Conservation (phyloP, 78 protist species). For the Anaeramoeba flamelloides region DNA sequence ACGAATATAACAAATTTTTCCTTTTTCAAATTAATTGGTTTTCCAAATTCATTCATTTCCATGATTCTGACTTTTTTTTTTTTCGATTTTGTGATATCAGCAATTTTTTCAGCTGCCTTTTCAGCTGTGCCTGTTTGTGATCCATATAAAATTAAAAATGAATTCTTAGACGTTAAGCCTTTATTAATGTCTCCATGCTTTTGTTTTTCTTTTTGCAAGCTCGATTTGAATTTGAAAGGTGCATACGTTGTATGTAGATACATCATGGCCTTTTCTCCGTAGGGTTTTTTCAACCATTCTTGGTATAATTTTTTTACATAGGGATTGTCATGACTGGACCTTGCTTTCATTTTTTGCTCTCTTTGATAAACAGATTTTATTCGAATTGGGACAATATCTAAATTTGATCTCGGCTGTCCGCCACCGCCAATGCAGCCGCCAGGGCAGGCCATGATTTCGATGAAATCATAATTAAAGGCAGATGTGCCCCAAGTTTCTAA, state of each 20-base stretch:
- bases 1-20: neutral
- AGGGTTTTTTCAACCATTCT: constrained; percentile 9
- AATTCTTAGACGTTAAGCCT: too few relatives aligned
- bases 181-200: too few relatives aligned
- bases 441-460: constrained; percentile 39
- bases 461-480: constrained; percentile 5
- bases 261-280: constrained; percentile 13
- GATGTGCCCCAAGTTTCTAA: neutral
- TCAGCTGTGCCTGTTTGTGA: constrained; percentile 7
- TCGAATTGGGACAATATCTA: neutral
- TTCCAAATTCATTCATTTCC: neutral
- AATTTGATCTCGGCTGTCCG: constrained; percentile 6
- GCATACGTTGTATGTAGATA: constrained; percentile 35
- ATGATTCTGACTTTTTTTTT: neutral
- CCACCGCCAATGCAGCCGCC: constrained; percentile 37
- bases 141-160: constrained; percentile 1
- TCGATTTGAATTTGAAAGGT: too few relatives aligned
- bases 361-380: neutral
- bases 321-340: constrained; percentile 26
- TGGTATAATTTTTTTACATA: neutral
- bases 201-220: too few relatives aligned
- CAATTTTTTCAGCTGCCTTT: neutral
- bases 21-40: neutral
- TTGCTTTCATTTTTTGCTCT: constrained; percentile 2
- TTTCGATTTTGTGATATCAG: neutral